These are phyloP conservation scores for Ensete glaucum DNA, from an alignment of 176 grass and related monocot genomes.

Conservation along the genomic window DNA sequence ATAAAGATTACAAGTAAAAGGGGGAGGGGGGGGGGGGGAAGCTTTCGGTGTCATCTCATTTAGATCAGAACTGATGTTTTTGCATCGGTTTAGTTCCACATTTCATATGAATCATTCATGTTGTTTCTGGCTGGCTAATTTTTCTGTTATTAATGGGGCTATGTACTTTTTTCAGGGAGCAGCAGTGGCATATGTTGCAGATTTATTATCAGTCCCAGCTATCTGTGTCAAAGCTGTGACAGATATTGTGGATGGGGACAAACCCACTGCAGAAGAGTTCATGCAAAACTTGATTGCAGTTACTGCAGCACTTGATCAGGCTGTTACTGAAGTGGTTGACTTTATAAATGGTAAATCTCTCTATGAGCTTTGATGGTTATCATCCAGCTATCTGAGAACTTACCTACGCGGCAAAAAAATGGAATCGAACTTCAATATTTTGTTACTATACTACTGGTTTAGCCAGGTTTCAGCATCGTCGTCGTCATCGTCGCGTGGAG, in stretches of 20 bases:
- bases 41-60: too few species aligned
- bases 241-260: conserved; percentile 78
- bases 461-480: too few species aligned
- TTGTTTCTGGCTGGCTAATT: too few species aligned
- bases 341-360: conserved; percentile 60
- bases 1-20: too few species aligned
- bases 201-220: conserved; percentile 58
- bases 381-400: neutral
- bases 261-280: conserved; percentile 78
- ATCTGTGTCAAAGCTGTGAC: conserved; percentile 88
- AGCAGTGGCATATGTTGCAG: conserved; percentile 71
- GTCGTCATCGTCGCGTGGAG: too few species aligned
- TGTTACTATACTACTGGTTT: too few species aligned
- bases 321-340: conserved; percentile 40
- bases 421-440: too few species aligned
- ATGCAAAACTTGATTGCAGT: conserved; percentile 60
- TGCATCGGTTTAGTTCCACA: too few species aligned
- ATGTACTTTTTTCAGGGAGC: conserved; percentile 49
- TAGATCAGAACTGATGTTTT: too few species aligned
- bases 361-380: conserved; percentile 45
- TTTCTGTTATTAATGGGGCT: neutral
- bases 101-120: too few species aligned
- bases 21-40: too few species aligned
- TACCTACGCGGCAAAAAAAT: too few species aligned
- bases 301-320: conserved; percentile 43